These are phyloP conservation scores for Letharia columbiana DNA, from an alignment of 495 filamentous ascomycete genomes.

Conservation along the genomic window DNA sequence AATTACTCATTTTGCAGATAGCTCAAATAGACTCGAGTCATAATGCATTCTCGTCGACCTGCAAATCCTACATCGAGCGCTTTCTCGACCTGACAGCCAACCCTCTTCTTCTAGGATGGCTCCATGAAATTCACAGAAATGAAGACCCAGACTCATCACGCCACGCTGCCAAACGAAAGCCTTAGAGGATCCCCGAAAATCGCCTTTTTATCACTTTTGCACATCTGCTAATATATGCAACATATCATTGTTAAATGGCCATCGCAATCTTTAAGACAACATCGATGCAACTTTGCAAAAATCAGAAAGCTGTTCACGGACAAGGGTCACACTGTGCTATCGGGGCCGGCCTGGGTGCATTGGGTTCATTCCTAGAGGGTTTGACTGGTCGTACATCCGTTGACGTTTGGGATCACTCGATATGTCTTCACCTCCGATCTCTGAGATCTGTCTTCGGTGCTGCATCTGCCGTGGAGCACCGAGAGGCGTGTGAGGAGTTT, in stretches of 20 bases:
- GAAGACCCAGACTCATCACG: not conserved
- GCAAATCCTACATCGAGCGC: not conserved
- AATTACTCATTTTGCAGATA: not conserved
- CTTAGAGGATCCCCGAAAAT: not conserved
- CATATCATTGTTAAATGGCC: not conserved
- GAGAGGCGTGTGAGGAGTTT: conserved; percentile 41
- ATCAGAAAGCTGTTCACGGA: not conserved
- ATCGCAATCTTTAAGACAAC: not conserved
- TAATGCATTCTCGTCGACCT: conserved; percentile 4
- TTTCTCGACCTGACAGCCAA: not conserved
- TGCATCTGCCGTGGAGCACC: conserved; percentile 37
- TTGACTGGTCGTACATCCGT: conserved; percentile 51
- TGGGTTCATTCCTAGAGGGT: conserved; percentile 38
- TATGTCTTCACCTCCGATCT: conserved; percentile 52
- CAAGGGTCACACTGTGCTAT: conserved; percentile 10
- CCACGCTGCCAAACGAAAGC: conserved; percentile 3
- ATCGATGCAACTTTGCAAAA: not conserved
- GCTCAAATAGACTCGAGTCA: not conserved
- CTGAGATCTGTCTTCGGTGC: conserved; percentile 58
- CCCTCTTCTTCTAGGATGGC: not conserved
- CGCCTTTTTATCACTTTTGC: conserved; percentile 1
- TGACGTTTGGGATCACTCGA: conserved; percentile 51
- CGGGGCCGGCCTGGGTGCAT: conserved; percentile 29
- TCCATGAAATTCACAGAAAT: not conserved
- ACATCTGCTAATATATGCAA: conserved; percentile 7